Percentiles rank a stretch among this genome's conserved stretches.
Conservation (phyloP, 495 filamentous ascomycete genomes). For the Collariella sp. region DNA sequence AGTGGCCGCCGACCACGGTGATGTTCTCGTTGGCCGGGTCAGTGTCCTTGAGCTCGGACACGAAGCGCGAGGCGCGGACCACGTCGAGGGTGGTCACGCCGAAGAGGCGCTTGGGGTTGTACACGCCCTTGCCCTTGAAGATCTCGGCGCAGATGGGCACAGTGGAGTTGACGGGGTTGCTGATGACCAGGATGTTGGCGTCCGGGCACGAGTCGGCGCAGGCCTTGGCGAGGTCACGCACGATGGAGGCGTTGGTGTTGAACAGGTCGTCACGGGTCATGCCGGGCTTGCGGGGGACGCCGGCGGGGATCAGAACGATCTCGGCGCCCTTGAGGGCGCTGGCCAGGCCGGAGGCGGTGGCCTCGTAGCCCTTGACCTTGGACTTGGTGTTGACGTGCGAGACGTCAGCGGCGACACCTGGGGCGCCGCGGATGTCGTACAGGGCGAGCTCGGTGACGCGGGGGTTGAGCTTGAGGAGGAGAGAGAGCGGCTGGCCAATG, state of each 20-base stretch:
- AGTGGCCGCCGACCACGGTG: constrained; percentile 93
- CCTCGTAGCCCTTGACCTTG: constrained; percentile 80
- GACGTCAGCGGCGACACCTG: constrained; percentile 96
- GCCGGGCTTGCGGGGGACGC: constrained; percentile 97
- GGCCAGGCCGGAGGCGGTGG: constrained; percentile 64
- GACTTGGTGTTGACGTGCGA: constrained; percentile 99
- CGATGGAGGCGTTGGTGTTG: constrained; percentile 99
- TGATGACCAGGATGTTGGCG: constrained; percentile 93
- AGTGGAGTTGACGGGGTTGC: constrained; percentile 98
- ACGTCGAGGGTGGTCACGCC: constrained; percentile 99
- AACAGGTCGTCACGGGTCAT: constrained; percentile 99
- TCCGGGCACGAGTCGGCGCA: constrained; percentile 80
- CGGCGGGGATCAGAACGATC: constrained; percentile 94
- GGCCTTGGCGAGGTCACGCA: constrained; percentile 96
- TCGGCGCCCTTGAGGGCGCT: constrained; percentile 75
- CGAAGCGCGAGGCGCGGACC: constrained; percentile 94
- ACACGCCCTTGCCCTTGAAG: constrained; percentile 86
- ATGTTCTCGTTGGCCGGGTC: constrained; percentile 89
- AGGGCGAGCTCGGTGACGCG: constrained; percentile 82
- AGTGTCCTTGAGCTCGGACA: constrained; percentile 81
- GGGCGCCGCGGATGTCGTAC: constrained; percentile 92
- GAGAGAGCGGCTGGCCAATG: constrained; percentile 95
- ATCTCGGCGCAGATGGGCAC: constrained; percentile 96
- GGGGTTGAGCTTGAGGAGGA: constrained; percentile 97
- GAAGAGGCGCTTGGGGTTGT: constrained; percentile 97